Base-by-base conservation (phyloP, 225 moss, liverwort and hornwort species). In the Bryoerythrophyllum caledonicum region DNA sequence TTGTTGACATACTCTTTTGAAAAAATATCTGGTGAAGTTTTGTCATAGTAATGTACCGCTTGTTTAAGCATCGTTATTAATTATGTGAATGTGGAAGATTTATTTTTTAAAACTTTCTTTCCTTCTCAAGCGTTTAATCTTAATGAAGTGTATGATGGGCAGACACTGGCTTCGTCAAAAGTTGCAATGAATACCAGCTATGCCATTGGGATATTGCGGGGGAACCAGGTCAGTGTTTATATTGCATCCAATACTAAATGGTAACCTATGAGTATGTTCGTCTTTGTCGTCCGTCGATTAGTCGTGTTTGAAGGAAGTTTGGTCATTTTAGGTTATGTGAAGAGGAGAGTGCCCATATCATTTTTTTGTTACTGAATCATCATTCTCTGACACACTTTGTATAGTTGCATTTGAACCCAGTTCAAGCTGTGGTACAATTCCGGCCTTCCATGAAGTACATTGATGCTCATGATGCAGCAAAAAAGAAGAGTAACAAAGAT, bases 361-460 rank as follows among this genome's bases (percentile, higher is more conserved):
- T 52, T 49, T 51, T n/a, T n/a, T 44, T 75, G 24, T 38, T 44
- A 53, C 70, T 85, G 56, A 82, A 61, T 46, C 37, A 40, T 53
- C 10, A 21, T 75, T 34, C 70, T 74, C 44, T 76, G 60, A 54
- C 8, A 60, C 37, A 53, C 37, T 52, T 77, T 65, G 70, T 67
- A 51, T 93, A 99, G 95, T 76, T 99, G 73, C 89, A 93, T 80
- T 80, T 99, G 74, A 95, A 95, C 76, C 95, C 93, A 82, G 85
- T 95, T 80, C 90, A 93, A 75, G 94, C 94, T 60, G 91, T 93
- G 68, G 93, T 99, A 55, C 97, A 99, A 83, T 82, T 99, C 63
- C 94, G 97, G 23, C 97, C 95, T 41, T 99, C 95, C 27, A 91
- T 95, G 97, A 95, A 85, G 76, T 86, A 99, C 57, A 81, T 99